Conservation (phyloP, 257 asterid genomes). For the Marsdenia floribunda region DNA sequence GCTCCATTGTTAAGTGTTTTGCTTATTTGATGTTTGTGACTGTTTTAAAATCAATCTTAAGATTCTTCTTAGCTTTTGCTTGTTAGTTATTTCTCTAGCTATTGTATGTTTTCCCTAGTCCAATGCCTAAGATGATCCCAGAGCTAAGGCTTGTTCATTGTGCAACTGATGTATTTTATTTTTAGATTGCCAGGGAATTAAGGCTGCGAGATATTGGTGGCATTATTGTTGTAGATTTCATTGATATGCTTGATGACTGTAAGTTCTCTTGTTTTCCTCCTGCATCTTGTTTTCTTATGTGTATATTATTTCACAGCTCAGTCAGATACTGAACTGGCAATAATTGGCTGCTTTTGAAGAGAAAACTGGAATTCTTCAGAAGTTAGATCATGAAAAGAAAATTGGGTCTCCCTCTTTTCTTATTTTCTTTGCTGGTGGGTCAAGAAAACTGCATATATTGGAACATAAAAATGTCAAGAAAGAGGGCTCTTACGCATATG, state of each 20-base stretch:
- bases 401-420: background rate
- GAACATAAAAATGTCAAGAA: background rate
- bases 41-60: background rate
- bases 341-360: background rate
- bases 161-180: constrained; percentile 7
- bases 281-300: constrained; percentile 14
- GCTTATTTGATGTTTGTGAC: constrained; percentile 1
- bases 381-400: background rate
- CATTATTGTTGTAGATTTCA: constrained; percentile 94
- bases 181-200: constrained; percentile 93
- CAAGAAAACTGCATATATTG: background rate
- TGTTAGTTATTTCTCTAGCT: background rate
- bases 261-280: constrained; percentile 32
- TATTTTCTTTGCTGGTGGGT: background rate
- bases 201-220: constrained; percentile 98
- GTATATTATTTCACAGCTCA: constrained; percentile 1
- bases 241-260: constrained; percentile 96
- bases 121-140: background rate
- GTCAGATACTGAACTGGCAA: background rate
- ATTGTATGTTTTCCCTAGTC: background rate
- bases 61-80: background rate
- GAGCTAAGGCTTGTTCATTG: background rate
- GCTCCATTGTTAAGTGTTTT: background rate
- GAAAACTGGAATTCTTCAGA: background rate
- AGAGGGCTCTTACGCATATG: background rate